Evolutionary conservation across 768 basidiomycete genomes (phyloP), one percentile per base, ranked within the genome.

Genomic region (Tulasnella sp.): DNA sequence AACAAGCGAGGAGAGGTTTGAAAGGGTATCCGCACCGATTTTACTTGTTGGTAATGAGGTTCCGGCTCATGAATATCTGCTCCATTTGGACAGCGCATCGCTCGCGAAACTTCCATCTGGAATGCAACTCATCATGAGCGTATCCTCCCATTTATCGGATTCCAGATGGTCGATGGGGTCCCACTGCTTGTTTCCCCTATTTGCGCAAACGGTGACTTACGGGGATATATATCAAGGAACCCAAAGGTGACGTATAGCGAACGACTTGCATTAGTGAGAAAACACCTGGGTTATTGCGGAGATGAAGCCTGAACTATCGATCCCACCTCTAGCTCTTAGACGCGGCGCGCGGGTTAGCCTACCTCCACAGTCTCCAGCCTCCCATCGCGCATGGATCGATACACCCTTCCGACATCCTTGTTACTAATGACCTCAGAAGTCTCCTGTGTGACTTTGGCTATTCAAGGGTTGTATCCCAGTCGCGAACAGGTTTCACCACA

Each of bases 371-470:
- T 36, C 76, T 71, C 44, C 34, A 39, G 27, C 80, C 80, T 71
- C 73, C 80, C 9, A 68, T 82, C 16, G 81, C 77, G 21, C 81
- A 82, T 52, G 81, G 81, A 7, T 79, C 80, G 44, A 48, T 82
- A 6, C 76, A 79, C 62, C 68, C 48, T 9, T n/a, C 3, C 16
- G 36, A 77, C 6, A 62, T 77, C 3, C 31, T 77, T 6, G 36
- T 77, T 36, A 62, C 58, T 27, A 21, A 38, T 44, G 38, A 77
- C 14, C 21, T 34, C 7, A n/a, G 21, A 6, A 58, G 46, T 18
- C 24, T 40, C 16, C 68, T 77, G 24, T 77, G 52, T 38, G 52
- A 77, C 42, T 62, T 58, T 39, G 76, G 52, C 19, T 1, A n/a
- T 6, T 62, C 76, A 9, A 58, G 68, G 9, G 36, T 71, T 19